A percentile compares a stretch with the other conserved stretches of the same genome.
phyloP scores from a whole-genome alignment of 495 filamentous ascomycete species.

The Penicillium robsamsonii region DNA sequence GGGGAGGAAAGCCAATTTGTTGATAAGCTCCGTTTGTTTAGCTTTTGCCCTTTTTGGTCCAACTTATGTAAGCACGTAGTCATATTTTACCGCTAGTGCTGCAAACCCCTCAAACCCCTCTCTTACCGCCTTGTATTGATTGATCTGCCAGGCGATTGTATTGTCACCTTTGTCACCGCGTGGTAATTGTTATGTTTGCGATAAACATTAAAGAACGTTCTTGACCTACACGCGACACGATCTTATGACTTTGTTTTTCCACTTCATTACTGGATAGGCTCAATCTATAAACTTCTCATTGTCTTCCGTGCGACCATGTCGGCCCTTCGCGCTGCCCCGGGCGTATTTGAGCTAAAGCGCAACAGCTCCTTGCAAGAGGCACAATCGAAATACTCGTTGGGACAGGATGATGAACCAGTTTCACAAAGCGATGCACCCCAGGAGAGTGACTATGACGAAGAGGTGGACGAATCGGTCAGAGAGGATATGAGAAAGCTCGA shows the following conservation, averaged over 20 bases:
- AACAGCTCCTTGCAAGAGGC: slow-evolving; percentile 17
- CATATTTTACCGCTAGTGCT: slow-evolving; percentile 7
- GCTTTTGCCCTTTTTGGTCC: slow-evolving; percentile 26
- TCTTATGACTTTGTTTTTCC: neutral
- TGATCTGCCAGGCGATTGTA: neutral
- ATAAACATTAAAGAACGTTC: neutral
- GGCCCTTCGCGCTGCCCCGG: slow-evolving; percentile 25
- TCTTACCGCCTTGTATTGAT: slow-evolving; percentile 9
- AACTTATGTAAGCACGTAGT: neutral
- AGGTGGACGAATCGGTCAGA: slow-evolving; percentile 67
- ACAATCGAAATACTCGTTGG: slow-evolving; percentile 20
- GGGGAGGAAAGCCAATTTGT: slow-evolving; percentile 22
- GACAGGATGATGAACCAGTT: slow-evolving; percentile 32
- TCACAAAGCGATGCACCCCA: slow-evolving; percentile 26
- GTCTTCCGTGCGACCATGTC: slow-evolving; percentile 26
- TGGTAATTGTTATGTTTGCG: slow-evolving; percentile 4
- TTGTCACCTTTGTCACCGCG: slow-evolving; percentile 6
- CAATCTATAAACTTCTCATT: neutral
- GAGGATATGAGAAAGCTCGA: slow-evolving; percentile 87
- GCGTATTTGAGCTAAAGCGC: slow-evolving; percentile 27
- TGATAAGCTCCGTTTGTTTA: slow-evolving; percentile 29
- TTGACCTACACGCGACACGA: neutral
- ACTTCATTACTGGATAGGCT: neutral
- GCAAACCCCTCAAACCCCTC: neutral
- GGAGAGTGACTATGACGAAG: slow-evolving; percentile 36